Evolutionary conservation across 208 protist genomes (phyloP).

Genomic region (Balamuthia mandrillaris): DNA sequence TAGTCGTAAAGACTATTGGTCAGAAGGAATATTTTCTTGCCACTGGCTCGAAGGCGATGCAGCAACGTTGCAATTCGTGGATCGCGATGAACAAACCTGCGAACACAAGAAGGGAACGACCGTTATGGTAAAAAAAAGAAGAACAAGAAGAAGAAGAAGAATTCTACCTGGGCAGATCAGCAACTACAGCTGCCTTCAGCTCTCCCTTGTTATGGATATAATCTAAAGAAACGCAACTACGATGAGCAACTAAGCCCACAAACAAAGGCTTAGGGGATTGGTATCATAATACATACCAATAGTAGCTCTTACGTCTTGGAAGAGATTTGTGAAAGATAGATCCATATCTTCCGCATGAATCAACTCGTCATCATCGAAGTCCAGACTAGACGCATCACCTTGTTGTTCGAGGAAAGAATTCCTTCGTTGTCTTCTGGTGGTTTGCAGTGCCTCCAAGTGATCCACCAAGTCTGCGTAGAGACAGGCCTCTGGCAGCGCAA

Average conservation of each 20-base stretch:
- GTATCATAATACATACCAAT: not conserved
- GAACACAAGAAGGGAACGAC: no score
- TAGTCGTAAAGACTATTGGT: no score
- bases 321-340: slow-evolving; percentile 46
- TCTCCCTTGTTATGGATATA: slow-evolving; percentile 48
- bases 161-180: slow-evolving; percentile 52
- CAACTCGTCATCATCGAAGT: not conserved
- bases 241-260: not conserved
- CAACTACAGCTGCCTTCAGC: slow-evolving; percentile 49
- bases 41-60: slow-evolving; percentile 42
- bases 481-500: slow-evolving; percentile 58
- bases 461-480: slow-evolving; percentile 55
- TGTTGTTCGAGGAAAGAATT: no score
- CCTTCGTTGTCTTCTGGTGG: not conserved
- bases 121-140: no score
- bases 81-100: slow-evolving; percentile 52
- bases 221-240: slow-evolving; percentile 14
- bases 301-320: slow-evolving; percentile 50
- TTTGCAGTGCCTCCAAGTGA: slow-evolving; percentile 17
- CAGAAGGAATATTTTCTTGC: slow-evolving; percentile 47
- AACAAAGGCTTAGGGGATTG: not conserved
- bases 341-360: not conserved
- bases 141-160: no score
- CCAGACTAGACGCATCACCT: not conserved
- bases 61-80: slow-evolving; percentile 39